These are phyloP conservation scores for Daedaleopsis sinensis DNA, from an alignment of 768 basidiomycete genomes.

Conservation along the genomic window DNA sequence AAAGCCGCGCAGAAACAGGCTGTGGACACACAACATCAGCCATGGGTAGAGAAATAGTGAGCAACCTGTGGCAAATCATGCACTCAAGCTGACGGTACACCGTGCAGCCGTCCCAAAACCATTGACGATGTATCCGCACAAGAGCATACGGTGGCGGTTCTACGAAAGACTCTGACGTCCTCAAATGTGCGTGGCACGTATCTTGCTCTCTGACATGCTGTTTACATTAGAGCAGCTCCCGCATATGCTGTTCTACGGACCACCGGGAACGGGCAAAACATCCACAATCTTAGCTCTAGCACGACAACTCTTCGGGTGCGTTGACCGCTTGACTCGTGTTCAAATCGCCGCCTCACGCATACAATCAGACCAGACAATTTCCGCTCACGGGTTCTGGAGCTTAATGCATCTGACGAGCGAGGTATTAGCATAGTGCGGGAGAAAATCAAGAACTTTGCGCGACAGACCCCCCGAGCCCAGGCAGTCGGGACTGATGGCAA, in stretches of 20 bases:
- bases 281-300: slow-evolving; percentile 95
- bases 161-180: slow-evolving; percentile 87
- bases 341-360: not conserved
- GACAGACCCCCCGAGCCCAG: slow-evolving; percentile 87
- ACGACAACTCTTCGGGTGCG: slow-evolving; percentile 92
- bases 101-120: slow-evolving; percentile 86
- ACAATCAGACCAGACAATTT: slow-evolving; percentile 86
- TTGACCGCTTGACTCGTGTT: not conserved
- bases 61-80: slow-evolving; percentile 25
- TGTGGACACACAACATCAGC: slow-evolving; percentile 66
- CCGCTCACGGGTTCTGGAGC: slow-evolving; percentile 87
- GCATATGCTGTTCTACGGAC: slow-evolving; percentile 99
- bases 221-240: slow-evolving; percentile 66
- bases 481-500: slow-evolving; percentile 71
- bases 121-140: slow-evolving; percentile 98
- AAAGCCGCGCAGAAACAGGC: slow-evolving; percentile 33
- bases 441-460: slow-evolving; percentile 98
- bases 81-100: not conserved
- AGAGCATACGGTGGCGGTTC: slow-evolving; percentile 92
- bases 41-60: slow-evolving; percentile 99
- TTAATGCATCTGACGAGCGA: slow-evolving; percentile 98
- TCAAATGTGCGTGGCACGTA: slow-evolving; percentile 67
- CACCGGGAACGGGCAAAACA: slow-evolving; percentile 98
- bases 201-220: not conserved
- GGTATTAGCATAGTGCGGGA: slow-evolving; percentile 97